A percentile compares a stretch with the other conserved stretches of the same genome.
phyloP scores from a whole-genome alignment of 1,284 basidiomycete genomes.

The Ustanciosporium gigantosporum region DNA sequence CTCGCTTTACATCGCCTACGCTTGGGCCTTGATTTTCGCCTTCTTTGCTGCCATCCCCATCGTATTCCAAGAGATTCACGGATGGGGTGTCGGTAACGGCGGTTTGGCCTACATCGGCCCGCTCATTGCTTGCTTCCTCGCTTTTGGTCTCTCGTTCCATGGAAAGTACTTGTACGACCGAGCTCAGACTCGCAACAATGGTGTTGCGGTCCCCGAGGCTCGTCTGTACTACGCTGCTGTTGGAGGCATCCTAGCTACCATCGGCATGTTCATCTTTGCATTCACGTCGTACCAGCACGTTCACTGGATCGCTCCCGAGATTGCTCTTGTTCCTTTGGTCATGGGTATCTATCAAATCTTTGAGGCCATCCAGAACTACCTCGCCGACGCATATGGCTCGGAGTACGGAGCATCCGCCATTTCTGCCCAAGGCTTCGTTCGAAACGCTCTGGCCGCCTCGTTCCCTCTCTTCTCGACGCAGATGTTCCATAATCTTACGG shows the following conservation, averaged over 20 bases:
- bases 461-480: constrained; percentile 48
- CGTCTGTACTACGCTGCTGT: constrained; percentile 48
- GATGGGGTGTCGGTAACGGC: constrained; percentile 58
- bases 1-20: constrained; percentile 56
- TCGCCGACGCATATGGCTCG: constrained; percentile 36
- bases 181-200: constrained; percentile 33
- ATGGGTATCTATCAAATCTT: constrained; percentile 52
- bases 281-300: constrained; percentile 49
- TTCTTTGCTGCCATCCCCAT: constrained; percentile 60
- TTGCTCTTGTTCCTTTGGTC: constrained; percentile 44
- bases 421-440: constrained; percentile 45
- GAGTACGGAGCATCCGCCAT: constrained; percentile 47
- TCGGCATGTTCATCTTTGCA: constrained; percentile 52
- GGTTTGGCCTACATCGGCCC: constrained; percentile 60
- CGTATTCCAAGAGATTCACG: constrained; percentile 58
- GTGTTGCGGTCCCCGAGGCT: constrained; percentile 49
- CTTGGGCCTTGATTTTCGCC: constrained; percentile 55
- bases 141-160: constrained; percentile 50
- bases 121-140: constrained; percentile 54
- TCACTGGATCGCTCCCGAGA: constrained; percentile 48
- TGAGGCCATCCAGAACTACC: constrained; percentile 47
- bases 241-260: constrained; percentile 35
- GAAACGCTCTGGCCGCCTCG: constrained; percentile 42
- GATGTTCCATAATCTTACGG: constrained; percentile 47
- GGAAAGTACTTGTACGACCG: constrained; percentile 46